Base-by-base conservation (phyloP, 768 basidiomycete genomes). In the Imleria badia region DNA sequence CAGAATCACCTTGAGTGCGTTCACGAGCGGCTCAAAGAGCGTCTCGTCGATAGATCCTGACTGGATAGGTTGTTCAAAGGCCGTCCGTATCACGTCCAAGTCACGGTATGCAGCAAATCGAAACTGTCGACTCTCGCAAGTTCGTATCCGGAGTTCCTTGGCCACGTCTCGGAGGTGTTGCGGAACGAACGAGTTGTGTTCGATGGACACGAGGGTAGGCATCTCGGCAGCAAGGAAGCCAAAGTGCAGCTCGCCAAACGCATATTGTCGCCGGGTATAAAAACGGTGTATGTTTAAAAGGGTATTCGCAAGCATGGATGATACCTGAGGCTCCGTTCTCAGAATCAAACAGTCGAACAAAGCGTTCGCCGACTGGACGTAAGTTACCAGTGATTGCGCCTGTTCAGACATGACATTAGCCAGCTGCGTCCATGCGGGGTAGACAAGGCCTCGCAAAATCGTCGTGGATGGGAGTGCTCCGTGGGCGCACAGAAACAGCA, bases 81-180 rank as follows among this genome's bases (percentile, higher is more conserved):
- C 85, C 56, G 76, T 73, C 41, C 86, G 79, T 38, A 90, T 82
- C 1, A 82, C 79, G 56, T 86, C 86, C 35, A 92, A 75, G 64
- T 91, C 87, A 12, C 86, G 80, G 60, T 88, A 89, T 31, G 86
- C 85, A 1, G 85, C 89, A 62, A 84, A 83, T 6, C 88, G 82
- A 68, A 92, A 91, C n/a, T 82, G 81, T 23, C 75, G 73, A 46
- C 81, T 78, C 54, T 81, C 77, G 62, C 86, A 91, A 9, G 90
- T 75, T 5, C 73, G 72, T 50, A 76, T 72, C 10, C 89, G 82
- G 46, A 93, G 76, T 17, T 72, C 71, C 41, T 73, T 75, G 10
- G 79, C 78, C 23, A 79, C 76, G 6, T 64, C 61, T 17, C 84
- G 78, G 7, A 87, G 71, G 13, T 76, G 71, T 45, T 76, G 74